These are phyloP conservation scores for Fusarium sp. DNA, from an alignment of 2,329 filamentous ascomycete genomes.

Conservation along the genomic window DNA sequence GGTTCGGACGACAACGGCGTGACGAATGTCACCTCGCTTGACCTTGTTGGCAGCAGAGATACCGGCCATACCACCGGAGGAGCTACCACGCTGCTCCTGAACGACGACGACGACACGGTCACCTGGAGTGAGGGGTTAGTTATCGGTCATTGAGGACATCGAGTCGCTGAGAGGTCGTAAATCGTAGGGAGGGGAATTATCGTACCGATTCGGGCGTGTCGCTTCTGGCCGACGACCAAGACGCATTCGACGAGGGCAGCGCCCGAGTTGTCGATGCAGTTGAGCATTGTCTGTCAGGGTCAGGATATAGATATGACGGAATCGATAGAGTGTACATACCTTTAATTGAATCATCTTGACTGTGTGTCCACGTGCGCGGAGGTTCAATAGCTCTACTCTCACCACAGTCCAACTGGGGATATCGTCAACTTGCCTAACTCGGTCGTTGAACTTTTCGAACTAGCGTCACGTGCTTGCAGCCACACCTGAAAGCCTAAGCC, in stretches of 20 bases:
- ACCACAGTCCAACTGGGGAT: conserved; percentile 38
- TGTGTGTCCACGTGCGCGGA: conserved; percentile 34
- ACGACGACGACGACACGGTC: conserved; percentile 98
- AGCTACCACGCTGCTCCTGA: conserved; percentile 91
- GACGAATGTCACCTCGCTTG: conserved; percentile 94
- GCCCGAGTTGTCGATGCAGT: conserved; percentile 99
- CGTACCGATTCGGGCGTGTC: conserved; percentile 89
- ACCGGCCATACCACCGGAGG: conserved; percentile 79
- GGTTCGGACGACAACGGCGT: conserved; percentile 95
- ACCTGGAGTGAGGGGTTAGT: conserved; percentile 67
- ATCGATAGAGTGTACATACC: conserved; percentile 59
- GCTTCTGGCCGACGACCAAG: conserved; percentile 92
- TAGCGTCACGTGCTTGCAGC: conserved; percentile 46
- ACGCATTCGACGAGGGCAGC: conserved; percentile 97
- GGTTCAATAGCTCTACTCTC: conserved; percentile 45
- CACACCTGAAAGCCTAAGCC: conserved; percentile 34
- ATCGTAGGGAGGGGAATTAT: conserved; percentile 4
- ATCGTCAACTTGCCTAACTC: conserved; percentile 27
- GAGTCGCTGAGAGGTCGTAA: background rate
- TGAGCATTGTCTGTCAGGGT: conserved; percentile 84
- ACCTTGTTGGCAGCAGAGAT: conserved; percentile 89
- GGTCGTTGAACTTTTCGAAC: conserved; percentile 49
- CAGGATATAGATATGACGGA: background rate
- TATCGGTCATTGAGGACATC: background rate
- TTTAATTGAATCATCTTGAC: conserved; percentile 92